Base-by-base conservation (phyloP, 768 basidiomycete species). In the Kwoniella heveanensis region DNA sequence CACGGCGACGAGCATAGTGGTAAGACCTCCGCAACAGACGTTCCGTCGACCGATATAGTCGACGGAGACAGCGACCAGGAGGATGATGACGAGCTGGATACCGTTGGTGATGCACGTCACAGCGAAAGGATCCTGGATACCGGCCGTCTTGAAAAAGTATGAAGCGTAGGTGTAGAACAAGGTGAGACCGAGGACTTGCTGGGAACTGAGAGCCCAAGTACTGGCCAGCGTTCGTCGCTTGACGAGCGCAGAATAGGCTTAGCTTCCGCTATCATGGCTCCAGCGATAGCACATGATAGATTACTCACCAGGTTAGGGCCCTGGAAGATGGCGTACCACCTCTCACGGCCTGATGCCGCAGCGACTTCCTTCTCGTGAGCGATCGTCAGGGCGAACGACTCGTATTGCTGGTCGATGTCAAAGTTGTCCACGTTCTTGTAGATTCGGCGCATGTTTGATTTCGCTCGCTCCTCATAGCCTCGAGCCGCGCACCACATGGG, bases 111-210 rank as follows among this genome's bases (percentile, higher is more conserved):
- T 68, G 27, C 52, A 55, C n/a, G 61, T 62, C 13, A 62, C 47
- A 24, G 61, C 54, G 54, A 65, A 65, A 15, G 68, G 64, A 30
- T 69, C 64, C 56, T 55, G 36, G 57, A 69, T 32, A 19, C 64
- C 57, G 29, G 57, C 64, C 21, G 57, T 54, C 57, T 59, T 52
- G 46, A 59, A 58, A 53, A 65, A 65, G 52, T 54, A 65, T 8
- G 48, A 27, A 21, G 57, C 32, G 29, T 65, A 65, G 21, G 57
- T 65, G 51, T 58, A 65, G 44, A 65, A 62, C 13, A 65, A 30
- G 26, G 64, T 59, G 1, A 65, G 36, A 65, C 64, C 64, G 12
- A 58, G 36, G 24, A 65, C 52, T 26, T 65, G 64, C 47, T 65
- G 64, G 27, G 44, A 24, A 21, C 37, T 54, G 21, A 62, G 49